Conservation (phyloP, 1,139 yeast species). For the Nakaseomyces bracarensis region DNA sequence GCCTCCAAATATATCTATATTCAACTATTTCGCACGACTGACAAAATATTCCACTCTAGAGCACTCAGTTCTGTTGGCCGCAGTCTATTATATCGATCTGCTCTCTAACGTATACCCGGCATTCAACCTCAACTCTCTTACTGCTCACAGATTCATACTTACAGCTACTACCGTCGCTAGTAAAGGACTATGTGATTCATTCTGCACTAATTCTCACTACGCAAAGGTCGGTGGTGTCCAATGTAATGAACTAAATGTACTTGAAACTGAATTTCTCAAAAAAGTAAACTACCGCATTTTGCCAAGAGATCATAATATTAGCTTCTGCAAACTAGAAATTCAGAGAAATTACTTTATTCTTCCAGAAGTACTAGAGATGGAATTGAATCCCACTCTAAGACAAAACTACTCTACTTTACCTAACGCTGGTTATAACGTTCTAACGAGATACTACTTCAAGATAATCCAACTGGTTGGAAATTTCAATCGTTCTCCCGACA, state of each 20-base stretch:
- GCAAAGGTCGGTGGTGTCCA: constrained; percentile 96
- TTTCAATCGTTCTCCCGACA: constrained; percentile 24
- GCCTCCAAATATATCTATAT: constrained; percentile 80
- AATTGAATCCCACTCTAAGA: constrained; percentile 6
- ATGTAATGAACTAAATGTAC: constrained; percentile 69
- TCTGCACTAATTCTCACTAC: constrained; percentile 87
- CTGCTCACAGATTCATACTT: constrained; percentile 83
- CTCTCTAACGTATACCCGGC: constrained; percentile 69
- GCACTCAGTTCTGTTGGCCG: constrained; percentile 67
- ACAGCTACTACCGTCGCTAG: constrained; percentile 90
- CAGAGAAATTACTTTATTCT: constrained; percentile 19
- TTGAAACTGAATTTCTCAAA: constrained; percentile 79
- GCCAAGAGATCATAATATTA: constrained; percentile 42
- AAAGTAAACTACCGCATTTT: constrained; percentile 72
- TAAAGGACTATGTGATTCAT: constrained; percentile 88
- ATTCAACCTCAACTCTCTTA: constrained; percentile 79
- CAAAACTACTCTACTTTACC: constrained; percentile 6
- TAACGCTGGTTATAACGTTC: constrained; percentile 35
- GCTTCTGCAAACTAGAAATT: constrained; percentile 29
- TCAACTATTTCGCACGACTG: constrained; percentile 66
- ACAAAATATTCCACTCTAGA: constrained; percentile 80
- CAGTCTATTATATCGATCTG: constrained; percentile 83
- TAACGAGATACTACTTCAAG: constrained; percentile 52
- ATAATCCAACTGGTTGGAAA: constrained; percentile 55
- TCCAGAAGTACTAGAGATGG: constrained; percentile 13